Base-by-base conservation (phyloP, 257 asterid genomes). In the Fraxinus excelsior region DNA sequence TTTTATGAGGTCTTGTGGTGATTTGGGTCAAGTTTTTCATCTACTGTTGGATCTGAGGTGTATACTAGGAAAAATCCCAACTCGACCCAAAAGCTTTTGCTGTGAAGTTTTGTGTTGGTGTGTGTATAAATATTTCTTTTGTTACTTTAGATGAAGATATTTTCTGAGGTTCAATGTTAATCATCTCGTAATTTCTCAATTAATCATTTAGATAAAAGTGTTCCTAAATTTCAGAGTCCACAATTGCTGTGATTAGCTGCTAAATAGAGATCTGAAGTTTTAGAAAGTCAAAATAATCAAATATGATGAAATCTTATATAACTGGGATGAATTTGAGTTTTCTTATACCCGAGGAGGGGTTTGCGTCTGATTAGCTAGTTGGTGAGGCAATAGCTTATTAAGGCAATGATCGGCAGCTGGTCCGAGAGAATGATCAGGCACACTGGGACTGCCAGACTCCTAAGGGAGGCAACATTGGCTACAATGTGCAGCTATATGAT, bases 401-500 rank as follows among this genome's bases (percentile, higher is more conserved):
- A 28, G 31, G 2, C 31, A 28, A 28, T 28, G 28, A 26, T 26
- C 28, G 1, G 28, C 1, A 26, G 28, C 28, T 26, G 28, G 28
- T 26, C 1, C 29, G 29, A 28, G 29, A 1, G 29, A 2, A 28
- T 28, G 29, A 28, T 28, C 3, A 29, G 32, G 3, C 32, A 29
- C 32, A 29, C 32, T 29, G 32, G 32, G 32, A 29, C 32, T 29
- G 3, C 32, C 2, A 29, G 32, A 2, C 32, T 29, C 32, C 32
- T 29, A 29, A 29, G 32, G 32, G 32, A 29, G 32, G 32, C 32
- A 29, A 29, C 1, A 26, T 56, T 21, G n/a, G 31, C 35, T 56
- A 25, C 53, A 66, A 51, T 71, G 66, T 77, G 86, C 84, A 74
- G 71, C 70, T 76, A 64, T 70, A 53, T 4, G 19, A 19, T 53